These are phyloP conservation scores for Phytophthora sp. DNA, from an alignment of 352 stramenopile species.

Conservation along the genomic window DNA sequence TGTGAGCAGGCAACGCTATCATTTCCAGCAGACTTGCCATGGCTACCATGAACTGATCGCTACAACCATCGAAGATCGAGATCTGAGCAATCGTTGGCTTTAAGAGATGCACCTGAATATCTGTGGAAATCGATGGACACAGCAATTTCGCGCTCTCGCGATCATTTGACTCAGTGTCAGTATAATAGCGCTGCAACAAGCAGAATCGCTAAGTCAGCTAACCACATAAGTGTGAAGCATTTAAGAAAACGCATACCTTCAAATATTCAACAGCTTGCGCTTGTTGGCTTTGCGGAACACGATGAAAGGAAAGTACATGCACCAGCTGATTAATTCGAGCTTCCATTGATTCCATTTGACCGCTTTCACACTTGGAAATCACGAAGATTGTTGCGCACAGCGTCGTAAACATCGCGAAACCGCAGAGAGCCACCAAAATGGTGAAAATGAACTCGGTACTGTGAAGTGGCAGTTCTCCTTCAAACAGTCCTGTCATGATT, in stretches of 20 bases:
- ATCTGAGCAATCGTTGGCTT: conserved; percentile 57
- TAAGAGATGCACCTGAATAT: conserved; percentile 77
- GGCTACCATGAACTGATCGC: conserved; percentile 59
- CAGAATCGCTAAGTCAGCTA: no score
- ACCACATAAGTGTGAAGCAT: not conserved
- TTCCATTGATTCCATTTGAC: conserved; percentile 57
- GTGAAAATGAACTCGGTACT: conserved; percentile 68
- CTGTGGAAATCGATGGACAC: conserved; percentile 75
- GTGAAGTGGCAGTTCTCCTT: conserved; percentile 61
- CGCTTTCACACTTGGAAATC: conserved; percentile 78
- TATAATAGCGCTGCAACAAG: conserved; percentile 58
- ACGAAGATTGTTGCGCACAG: conserved; percentile 80
- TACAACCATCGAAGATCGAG: conserved; percentile 66
- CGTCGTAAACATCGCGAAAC: conserved; percentile 73
- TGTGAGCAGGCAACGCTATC: conserved; percentile 62
- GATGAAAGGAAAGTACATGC: conserved; percentile 70
- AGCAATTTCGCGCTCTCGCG: conserved; percentile 69
- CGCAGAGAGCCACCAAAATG: conserved; percentile 61
- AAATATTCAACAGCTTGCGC: conserved; percentile 71
- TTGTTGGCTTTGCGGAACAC: conserved; percentile 58
- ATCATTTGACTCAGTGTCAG: conserved; percentile 69
- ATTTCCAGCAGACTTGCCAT: conserved; percentile 71
- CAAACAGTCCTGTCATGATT: conserved; percentile 67
- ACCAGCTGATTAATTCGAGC: conserved; percentile 75
- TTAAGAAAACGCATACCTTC: conserved; percentile 23